Evolutionary conservation across 2,329 filamentous ascomycete species (phyloP).

Genomic region (Ascosphaera aggregata): DNA sequence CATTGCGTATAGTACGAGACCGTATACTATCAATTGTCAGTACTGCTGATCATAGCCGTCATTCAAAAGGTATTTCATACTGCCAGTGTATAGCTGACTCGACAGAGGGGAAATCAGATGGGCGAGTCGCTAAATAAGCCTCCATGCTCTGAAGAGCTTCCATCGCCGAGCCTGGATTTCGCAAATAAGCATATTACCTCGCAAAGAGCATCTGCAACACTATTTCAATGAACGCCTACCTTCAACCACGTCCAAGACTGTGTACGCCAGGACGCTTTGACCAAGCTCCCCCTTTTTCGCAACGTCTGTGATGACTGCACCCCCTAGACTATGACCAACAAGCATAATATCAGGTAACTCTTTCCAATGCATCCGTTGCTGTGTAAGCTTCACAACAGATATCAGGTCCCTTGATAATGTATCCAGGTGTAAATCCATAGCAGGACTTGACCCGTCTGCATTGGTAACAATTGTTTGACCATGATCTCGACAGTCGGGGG

Average conservation of each 20-base stretch:
- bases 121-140: constrained; percentile 63
- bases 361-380: constrained; percentile 46
- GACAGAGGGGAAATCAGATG: constrained; percentile 51
- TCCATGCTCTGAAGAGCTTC: constrained; percentile 91
- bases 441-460: constrained; percentile 8
- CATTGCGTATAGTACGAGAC: constrained; percentile 66
- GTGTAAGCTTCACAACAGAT: constrained; percentile 43
- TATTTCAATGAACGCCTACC: constrained; percentile 15
- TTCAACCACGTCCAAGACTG: constrained; percentile 86
- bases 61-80: constrained; percentile 12
- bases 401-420: constrained; percentile 53
- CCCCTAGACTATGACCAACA: constrained; percentile 80
- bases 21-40: constrained; percentile 28
- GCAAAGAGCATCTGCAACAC: background rate
- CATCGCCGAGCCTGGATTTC: constrained; percentile 48
- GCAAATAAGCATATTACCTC: background rate
- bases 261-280: constrained; percentile 52
- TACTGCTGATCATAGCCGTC: background rate
- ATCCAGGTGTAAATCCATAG: constrained; percentile 45
- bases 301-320: constrained; percentile 70
- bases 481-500: constrained; percentile 69
- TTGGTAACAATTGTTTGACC: constrained; percentile 34
- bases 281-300: constrained; percentile 46
- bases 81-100: constrained; percentile 85
- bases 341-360: constrained; percentile 52